These are phyloP conservation scores for Suillus placidus DNA, from an alignment of 768 basidiomycete species.

Conservation along the genomic window DNA sequence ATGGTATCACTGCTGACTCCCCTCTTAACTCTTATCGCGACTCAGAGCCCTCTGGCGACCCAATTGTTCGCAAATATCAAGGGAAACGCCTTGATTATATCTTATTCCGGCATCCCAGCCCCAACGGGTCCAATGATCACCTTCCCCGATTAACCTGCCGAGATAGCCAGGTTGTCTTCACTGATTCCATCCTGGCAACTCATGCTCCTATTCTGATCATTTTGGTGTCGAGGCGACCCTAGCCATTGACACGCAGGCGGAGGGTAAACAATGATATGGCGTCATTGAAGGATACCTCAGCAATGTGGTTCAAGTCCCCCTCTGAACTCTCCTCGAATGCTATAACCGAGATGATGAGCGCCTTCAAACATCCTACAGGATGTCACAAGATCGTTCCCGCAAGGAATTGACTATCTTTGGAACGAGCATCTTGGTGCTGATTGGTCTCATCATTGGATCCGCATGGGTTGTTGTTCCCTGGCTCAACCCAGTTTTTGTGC, in stretches of 20 bases:
- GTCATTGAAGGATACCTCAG: constrained; percentile 16
- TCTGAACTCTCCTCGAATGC: constrained; percentile 48
- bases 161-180: constrained; percentile 73
- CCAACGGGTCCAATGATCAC: constrained; percentile 36
- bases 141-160: constrained; percentile 51
- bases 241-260: constrained; percentile 41
- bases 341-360: constrained; percentile 51
- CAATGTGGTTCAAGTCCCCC: constrained; percentile 25
- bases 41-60: constrained; percentile 60
- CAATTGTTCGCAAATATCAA: constrained; percentile 62
- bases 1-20: constrained; percentile 92
- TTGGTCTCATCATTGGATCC: constrained; percentile 66
- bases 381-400: constrained; percentile 58
- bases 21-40: constrained; percentile 88
- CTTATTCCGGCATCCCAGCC: constrained; percentile 60
- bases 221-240: constrained; percentile 88
- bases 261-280: constrained; percentile 14
- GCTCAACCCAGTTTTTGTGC: constrained; percentile 77
- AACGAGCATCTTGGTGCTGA: constrained; percentile 59
- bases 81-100: constrained; percentile 95
- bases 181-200: constrained; percentile 71
- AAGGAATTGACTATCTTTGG: constrained; percentile 68
- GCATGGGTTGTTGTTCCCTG: constrained; percentile 78
- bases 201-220: constrained; percentile 92
- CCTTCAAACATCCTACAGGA: constrained; percentile 64